Percentiles rank a stretch among this genome's conserved stretches.
phyloP scores from a whole-genome alignment of 768 basidiomycete species.

The Cystofilobasidium ferigula region DNA sequence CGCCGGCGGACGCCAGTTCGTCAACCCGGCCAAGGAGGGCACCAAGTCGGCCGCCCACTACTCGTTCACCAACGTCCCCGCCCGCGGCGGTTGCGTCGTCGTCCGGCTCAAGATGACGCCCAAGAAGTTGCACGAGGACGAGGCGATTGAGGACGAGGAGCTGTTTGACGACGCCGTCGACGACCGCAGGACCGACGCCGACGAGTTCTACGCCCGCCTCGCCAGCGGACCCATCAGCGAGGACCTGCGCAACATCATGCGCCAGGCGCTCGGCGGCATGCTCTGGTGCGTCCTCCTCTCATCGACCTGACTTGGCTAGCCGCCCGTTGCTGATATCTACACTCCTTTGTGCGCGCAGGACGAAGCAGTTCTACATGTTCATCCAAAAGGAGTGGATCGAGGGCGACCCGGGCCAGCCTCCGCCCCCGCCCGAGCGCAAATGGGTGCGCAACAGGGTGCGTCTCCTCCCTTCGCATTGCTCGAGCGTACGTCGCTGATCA shows the following conservation, averaged over 20 bases:
- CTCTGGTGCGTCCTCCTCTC: constrained; percentile 50
- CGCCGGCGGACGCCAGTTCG: constrained; percentile 44
- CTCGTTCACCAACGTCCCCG: constrained; percentile 71
- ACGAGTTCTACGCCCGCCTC: constrained; percentile 83
- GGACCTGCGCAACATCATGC: constrained; percentile 88
- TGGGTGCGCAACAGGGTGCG: constrained; percentile 67
- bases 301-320: neutral
- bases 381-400: constrained; percentile 93
- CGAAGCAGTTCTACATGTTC: constrained; percentile 93
- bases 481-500: neutral
- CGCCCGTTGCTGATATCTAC: neutral
- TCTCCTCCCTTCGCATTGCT: constrained; percentile 13
- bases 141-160: constrained; percentile 73
- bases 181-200: constrained; percentile 80
- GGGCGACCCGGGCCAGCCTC: constrained; percentile 88
- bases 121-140: constrained; percentile 57
- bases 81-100: constrained; percentile 83
- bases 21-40: constrained; percentile 75
- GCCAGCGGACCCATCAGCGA: constrained; percentile 75
- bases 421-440: constrained; percentile 83
- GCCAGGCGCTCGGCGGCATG: constrained; percentile 94
- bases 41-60: constrained; percentile 95
- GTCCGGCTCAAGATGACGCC: constrained; percentile 88
- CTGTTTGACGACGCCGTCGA: constrained; percentile 81
- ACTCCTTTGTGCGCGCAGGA: constrained; percentile 37